These are phyloP conservation scores for Glutinoglossum americanum DNA, from an alignment of 495 filamentous ascomycete genomes.

Conservation along the genomic window DNA sequence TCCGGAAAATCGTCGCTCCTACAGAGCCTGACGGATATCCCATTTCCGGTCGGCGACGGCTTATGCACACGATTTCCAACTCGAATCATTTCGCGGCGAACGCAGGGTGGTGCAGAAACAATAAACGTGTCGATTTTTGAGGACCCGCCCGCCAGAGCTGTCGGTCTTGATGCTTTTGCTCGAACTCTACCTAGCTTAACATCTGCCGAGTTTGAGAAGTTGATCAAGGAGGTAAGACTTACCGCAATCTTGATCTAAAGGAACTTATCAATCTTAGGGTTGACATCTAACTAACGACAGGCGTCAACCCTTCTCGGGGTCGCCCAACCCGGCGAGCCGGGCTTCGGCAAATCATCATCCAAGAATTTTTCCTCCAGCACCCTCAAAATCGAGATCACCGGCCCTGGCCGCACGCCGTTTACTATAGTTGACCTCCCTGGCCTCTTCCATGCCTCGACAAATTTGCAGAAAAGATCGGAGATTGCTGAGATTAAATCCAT, in stretches of 20 bases:
- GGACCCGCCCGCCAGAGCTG: neutral
- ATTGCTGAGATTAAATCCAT: constrained; percentile 28
- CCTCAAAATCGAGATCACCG: constrained; percentile 34
- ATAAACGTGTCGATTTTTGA: neutral
- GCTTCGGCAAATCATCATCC: neutral
- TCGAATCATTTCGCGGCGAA: neutral
- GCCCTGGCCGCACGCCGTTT: constrained; percentile 33
- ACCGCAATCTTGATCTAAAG: no score
- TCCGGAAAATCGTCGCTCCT: neutral
- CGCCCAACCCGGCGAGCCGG: neutral
- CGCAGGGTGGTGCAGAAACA: neutral
- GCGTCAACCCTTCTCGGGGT: neutral
- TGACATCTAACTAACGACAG: neutral
- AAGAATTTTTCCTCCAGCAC: constrained; percentile 30
- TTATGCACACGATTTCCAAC: constrained; percentile 1
- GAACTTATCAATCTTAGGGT: no score
- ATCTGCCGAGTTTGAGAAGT: neutral
- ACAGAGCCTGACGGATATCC: neutral
- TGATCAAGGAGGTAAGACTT: neutral
- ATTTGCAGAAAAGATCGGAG: constrained; percentile 23
- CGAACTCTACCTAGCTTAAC: neutral
- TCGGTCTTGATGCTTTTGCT: neutral
- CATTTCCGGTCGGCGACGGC: neutral
- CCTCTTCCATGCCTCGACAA: constrained; percentile 27
- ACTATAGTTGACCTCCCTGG: constrained; percentile 42